Conservation (phyloP, 169 alveolate species). For the Neospora caninum region DNA sequence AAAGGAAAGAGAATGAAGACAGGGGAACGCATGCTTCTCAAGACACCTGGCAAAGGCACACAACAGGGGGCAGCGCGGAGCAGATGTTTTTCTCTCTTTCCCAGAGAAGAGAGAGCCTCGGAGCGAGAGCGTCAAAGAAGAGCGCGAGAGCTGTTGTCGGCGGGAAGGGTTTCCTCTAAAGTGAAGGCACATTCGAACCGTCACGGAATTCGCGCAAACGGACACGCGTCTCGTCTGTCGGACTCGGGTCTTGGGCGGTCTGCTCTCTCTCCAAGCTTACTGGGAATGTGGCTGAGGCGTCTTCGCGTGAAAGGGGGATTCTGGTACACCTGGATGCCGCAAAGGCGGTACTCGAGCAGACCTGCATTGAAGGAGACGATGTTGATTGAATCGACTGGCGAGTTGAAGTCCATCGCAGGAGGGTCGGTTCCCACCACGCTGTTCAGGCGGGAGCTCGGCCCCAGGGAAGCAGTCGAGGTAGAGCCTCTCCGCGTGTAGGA, state of each 20-base stretch:
- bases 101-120: too few relatives aligned
- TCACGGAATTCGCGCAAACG: neutral
- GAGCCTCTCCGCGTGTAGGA: neutral
- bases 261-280: conserved; percentile 26
- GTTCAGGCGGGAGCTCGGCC: neutral
- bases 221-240: neutral
- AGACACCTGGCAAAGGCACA: too few relatives aligned
- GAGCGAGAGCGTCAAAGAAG: too few relatives aligned
- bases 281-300: conserved; percentile 86
- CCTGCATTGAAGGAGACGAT: conserved; percentile 84
- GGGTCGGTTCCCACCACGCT: neutral
- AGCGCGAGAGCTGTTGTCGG: too few relatives aligned
- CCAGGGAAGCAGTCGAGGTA: neutral
- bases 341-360: conserved; percentile 85
- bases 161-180: too few relatives aligned
- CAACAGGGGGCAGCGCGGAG: too few relatives aligned
- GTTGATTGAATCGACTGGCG: neutral
- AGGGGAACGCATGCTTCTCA: too few relatives aligned
- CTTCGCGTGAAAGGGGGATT: conserved; percentile 89
- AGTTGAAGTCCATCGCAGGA: neutral
- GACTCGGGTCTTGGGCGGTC: neutral
- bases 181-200: neutral
- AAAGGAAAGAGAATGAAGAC: neutral
- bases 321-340: conserved; percentile 86
- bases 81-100: too few relatives aligned